Evolutionary conservation across 192 early-diverging fungal species (phyloP), one percentile per base, ranked within the genome.

Genomic region (Radiomyces spectabilis): DNA sequence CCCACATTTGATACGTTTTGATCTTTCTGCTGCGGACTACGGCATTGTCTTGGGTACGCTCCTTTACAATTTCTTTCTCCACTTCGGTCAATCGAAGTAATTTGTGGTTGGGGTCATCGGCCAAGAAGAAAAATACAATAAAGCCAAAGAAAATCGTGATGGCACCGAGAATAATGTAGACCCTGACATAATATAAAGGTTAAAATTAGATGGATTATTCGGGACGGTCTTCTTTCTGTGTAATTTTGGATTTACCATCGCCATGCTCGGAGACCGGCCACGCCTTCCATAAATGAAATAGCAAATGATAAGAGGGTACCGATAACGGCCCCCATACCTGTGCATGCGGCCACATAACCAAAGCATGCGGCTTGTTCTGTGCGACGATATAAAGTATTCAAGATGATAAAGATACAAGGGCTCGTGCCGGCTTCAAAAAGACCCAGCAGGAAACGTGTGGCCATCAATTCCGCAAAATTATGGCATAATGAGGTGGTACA

Each of bases 51-150:
- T 42, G 51, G 21, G 31, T 34, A 16, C 63, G 63, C 24, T 46
- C 51, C 35, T 66, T 57, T 1, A 66, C 40, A 4, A 66, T 58
- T n/a, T 45, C 22, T 22, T 59, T 57, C 41, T 66, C 51, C 16
- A 29, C 56, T 30, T 57, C 63, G 34, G 27, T 55, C 7, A 58
- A 33, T 6, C 39, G 22, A 3, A 46, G 46, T 38, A 27, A 45
- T 22, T 34, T 21, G 2, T 55, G 59, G 1, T 37, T 35, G 4
- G 63, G 56, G 15, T 42, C 24, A 35, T 66, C 63, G 16, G 46
- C 24, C 26, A 66, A 35, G 24, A 66, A 59, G 45, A 66, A 59
- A 32, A 66, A 66, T 27, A 38, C 46, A 10, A 54, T 2, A 12
- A 59, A 25, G n/a, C 63, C 63, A 0, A 50, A 18, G 4, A 59